Base-by-base conservation (phyloP, 1,284 basidiomycete species). In the Puccinia hordei region DNA sequence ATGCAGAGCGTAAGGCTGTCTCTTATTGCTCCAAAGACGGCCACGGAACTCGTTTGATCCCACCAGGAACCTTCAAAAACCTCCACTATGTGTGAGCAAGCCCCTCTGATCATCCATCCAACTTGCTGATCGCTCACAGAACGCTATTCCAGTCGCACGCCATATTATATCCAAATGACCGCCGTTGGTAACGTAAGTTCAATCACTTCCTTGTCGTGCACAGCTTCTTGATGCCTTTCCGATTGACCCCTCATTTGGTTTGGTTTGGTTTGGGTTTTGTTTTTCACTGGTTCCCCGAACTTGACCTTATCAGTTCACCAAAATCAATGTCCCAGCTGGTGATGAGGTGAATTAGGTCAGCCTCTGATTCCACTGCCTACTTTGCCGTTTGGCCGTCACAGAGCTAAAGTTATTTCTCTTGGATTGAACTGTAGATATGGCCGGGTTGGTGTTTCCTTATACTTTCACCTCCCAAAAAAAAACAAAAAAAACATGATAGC, bases 21-120 rank as follows among this genome's bases (percentile, higher is more conserved):
- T 82, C 84, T 19, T 85, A 85, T 82, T 85, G 85, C 81, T 81
- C 83, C 46, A 83, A 83, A 71, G 82, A 81, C 3, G 85, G 85
- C 51, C 84, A 85, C 68, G 85, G 85, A 27, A 85, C 84, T 0
- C 83, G 85, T 12, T 81, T 85, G 33, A 85, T 85, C 53, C 84
- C 85, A 38, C 81, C 83, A 27, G 83, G 83, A 8, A 83, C 85
- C 19, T 82, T 85, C 55, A 82, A 81, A 57, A 82, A 82, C 22
- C 83, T 84, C 0, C 84, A 85, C 76, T 85, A 38, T 46, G 69
- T 80, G 78, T 80, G 24, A 73, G 78, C 53, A 24, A 24, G 27
- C 49, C 38, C n/a, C 13, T 13, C 5, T 33, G n/a, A n/a, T n/a
- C n/a, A n/a, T n/a, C n/a, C n/a, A n/a, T n/a, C n/a, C n/a, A 12